These are phyloP conservation scores for Primulina tabacum DNA, from an alignment of 257 asterid genomes.

Conservation along the genomic window DNA sequence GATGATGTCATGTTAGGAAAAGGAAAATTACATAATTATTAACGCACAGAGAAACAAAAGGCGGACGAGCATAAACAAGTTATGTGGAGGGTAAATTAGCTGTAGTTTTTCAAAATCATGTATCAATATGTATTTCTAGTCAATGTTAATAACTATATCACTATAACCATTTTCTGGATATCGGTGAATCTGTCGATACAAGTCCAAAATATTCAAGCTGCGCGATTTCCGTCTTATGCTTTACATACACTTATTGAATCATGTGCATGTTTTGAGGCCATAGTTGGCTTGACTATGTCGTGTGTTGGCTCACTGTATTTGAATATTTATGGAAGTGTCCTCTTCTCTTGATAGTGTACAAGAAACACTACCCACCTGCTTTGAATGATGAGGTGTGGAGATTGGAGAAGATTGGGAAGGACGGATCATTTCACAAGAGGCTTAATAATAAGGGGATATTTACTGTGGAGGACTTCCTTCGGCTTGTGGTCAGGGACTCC, in stretches of 20 bases:
- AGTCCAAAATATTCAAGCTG: background rate
- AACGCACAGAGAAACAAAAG: background rate
- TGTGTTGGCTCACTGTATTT: background rate
- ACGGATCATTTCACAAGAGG: conserved; percentile 97
- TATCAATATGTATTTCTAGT: background rate
- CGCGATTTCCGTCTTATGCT: background rate
- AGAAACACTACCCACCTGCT: conserved; percentile 96
- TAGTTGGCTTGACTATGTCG: conserved; percentile 9
- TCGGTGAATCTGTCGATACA: background rate
- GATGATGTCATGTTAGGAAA: background rate
- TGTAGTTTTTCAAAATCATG: background rate
- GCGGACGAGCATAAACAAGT: background rate
- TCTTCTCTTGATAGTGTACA: conserved; percentile 65
- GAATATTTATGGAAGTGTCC: conserved; percentile 15
- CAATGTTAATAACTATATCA: background rate
- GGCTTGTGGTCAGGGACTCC: conserved; percentile 84
- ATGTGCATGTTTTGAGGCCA: background rate
- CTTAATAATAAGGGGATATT: conserved; percentile 72
- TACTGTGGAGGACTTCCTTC: conserved; percentile 86
- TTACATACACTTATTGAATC: background rate
- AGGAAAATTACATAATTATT: no score
- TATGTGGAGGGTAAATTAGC: background rate
- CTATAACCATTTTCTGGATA: background rate
- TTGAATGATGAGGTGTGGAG: conserved; percentile 94
- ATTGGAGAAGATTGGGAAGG: conserved; percentile 99